A percentile compares a stretch with the other conserved stretches of the same genome.
phyloP scores from a whole-genome alignment of 2,329 filamentous ascomycete genomes.

The Stromatinia cepivora region DNA sequence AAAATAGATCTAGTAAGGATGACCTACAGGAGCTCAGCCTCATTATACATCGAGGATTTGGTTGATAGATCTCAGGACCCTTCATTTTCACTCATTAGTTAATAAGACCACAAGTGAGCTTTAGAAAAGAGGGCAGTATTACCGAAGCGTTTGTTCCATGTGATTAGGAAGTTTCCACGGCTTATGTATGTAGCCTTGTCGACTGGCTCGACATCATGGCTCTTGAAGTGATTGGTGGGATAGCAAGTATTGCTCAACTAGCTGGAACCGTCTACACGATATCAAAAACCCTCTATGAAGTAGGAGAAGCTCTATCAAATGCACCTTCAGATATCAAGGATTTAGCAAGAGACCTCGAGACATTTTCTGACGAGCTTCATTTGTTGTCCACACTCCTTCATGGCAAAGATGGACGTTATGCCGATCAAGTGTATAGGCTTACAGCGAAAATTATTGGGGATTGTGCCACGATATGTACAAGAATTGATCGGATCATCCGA shows the following conservation, averaged over 20 bases:
- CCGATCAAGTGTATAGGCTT: slow-evolving; percentile 27
- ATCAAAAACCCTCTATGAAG: slow-evolving; percentile 29
- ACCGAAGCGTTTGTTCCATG: not conserved
- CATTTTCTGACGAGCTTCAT: slow-evolving; percentile 27
- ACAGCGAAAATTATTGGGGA: slow-evolving; percentile 31
- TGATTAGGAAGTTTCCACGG: not conserved
- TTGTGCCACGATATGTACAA: slow-evolving; percentile 30
- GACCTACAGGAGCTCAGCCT: slow-evolving; percentile 6
- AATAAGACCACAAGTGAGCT: not conserved
- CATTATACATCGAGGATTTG: not conserved
- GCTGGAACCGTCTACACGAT: slow-evolving; percentile 28
- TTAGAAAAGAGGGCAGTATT: not conserved
- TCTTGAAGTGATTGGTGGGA: slow-evolving; percentile 28
- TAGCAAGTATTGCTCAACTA: slow-evolving; percentile 28
- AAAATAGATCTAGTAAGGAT: not conserved
- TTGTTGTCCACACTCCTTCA: slow-evolving; percentile 26
- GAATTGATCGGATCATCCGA: slow-evolving; percentile 28
- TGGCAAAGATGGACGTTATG: slow-evolving; percentile 27
- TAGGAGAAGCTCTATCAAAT: slow-evolving; percentile 28
- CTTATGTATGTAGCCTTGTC: not conserved
- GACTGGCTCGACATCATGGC: slow-evolving; percentile 6
- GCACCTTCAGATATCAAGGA: slow-evolving; percentile 31
- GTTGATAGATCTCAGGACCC: not conserved
- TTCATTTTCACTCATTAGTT: not conserved
- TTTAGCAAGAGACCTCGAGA: slow-evolving; percentile 29